phyloP scores from a whole-genome alignment of 441 rosid species.

The Isatis lusitanica region DNA sequence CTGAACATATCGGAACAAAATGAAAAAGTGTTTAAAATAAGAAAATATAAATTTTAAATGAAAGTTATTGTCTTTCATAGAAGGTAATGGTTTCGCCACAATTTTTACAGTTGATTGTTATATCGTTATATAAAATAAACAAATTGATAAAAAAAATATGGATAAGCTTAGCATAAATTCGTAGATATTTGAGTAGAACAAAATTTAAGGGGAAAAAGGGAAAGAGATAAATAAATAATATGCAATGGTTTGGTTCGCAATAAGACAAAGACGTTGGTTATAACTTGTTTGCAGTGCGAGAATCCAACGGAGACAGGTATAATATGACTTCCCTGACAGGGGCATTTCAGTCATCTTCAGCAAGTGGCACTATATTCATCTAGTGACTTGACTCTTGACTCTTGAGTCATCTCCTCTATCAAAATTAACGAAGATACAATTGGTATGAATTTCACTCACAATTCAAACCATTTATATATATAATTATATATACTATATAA shows the following conservation, averaged over 20 bases:
- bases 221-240: neutral
- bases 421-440: neutral
- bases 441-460: neutral
- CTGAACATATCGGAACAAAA: conserved; percentile 8
- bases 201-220: neutral
- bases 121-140: neutral
- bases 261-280: conserved; percentile 27
- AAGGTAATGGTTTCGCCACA: neutral
- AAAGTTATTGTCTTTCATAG: neutral
- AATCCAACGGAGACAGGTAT: conserved; percentile 29
- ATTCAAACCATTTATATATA: neutral
- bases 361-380: conserved; percentile 22
- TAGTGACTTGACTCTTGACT: neutral
- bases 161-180: neutral
- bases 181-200: neutral
- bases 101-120: neutral
- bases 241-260: conserved; percentile 2
- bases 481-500: too few species aligned
- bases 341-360: conserved; percentile 3
- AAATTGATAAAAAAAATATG: neutral
- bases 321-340: conserved; percentile 35
- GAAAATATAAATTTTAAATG: neutral
- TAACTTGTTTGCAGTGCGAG: conserved; percentile 3
- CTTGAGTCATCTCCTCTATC: neutral
- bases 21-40: neutral